Conservation (phyloP, 805 yeast species). For the Starmerella powellii region DNA sequence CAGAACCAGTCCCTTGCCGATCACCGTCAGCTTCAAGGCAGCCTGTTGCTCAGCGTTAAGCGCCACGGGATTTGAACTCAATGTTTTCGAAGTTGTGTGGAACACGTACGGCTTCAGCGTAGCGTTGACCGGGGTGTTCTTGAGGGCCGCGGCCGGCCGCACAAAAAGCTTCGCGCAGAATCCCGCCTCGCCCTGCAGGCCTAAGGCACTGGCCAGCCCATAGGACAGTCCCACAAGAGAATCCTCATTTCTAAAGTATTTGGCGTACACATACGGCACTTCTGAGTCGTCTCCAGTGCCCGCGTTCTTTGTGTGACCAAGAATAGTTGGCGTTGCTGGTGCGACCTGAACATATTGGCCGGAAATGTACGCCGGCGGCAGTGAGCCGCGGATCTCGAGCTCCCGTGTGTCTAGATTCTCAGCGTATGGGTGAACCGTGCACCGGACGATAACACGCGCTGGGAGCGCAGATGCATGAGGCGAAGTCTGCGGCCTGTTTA, state of each 20-base stretch:
- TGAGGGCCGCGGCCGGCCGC: constrained; percentile 34
- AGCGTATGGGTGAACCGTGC: constrained; percentile 12
- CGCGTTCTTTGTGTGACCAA: too few species aligned
- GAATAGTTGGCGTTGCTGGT: constrained; percentile 8
- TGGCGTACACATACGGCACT: constrained; percentile 37
- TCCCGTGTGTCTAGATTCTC: constrained; percentile 7
- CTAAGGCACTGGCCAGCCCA: constrained; percentile 45
- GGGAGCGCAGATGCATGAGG: background rate
- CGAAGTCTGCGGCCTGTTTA: background rate
- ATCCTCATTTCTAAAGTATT: constrained; percentile 34
- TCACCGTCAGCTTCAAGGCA: constrained; percentile 11
- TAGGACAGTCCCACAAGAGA: constrained; percentile 32
- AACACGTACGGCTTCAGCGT: constrained; percentile 43
- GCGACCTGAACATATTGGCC: constrained; percentile 7
- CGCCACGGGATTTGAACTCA: background rate
- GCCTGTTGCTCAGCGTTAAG: background rate
- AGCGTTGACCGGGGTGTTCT: constrained; percentile 30
- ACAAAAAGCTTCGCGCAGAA: constrained; percentile 36
- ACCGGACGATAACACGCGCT: constrained; percentile 1
- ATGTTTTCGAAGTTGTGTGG: background rate
- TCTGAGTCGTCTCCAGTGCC: constrained; percentile 10
- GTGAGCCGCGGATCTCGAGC: constrained; percentile 13
- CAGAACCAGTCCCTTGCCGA: constrained; percentile 16
- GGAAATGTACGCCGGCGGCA: background rate
- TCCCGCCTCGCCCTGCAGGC: constrained; percentile 41